A percentile compares a stretch with the other conserved stretches of the same genome.
Evolutionary conservation across 2,329 filamentous ascomycete genomes (phyloP).

Genomic region (Arthrobotrys sinensis): DNA sequence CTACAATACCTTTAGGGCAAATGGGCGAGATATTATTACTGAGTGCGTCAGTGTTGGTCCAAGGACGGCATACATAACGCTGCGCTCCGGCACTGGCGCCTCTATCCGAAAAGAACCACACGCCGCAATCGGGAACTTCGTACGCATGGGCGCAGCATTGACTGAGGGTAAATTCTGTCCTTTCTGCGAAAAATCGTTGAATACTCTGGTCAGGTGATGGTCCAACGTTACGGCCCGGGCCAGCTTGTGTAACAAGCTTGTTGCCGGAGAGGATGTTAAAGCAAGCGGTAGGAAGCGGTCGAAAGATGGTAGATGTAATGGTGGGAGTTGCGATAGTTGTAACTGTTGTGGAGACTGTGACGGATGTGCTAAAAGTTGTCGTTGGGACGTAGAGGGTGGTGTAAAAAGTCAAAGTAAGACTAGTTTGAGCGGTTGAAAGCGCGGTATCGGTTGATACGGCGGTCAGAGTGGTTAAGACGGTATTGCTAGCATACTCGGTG

Average conservation of each 20-base stretch:
- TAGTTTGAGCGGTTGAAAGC: no score
- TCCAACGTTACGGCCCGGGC: background rate
- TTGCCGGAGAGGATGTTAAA: slow-evolving; percentile 11
- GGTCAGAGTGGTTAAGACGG: slow-evolving; percentile 22
- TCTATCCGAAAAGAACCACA: slow-evolving; percentile 5
- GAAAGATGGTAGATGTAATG: background rate
- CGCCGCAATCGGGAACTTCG: background rate
- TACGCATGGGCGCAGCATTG: background rate
- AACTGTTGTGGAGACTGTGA: background rate
- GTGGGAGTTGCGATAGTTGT: slow-evolving; percentile 6
- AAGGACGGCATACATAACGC: background rate
- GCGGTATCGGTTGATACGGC: background rate
- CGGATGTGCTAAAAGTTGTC: slow-evolving; percentile 9
- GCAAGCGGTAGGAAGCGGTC: slow-evolving; percentile 14
- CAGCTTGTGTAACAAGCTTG: slow-evolving; percentile 7
- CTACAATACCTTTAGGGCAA: background rate
- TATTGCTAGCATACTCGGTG: slow-evolving; percentile 4
- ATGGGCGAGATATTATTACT: background rate
- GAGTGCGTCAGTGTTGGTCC: background rate
- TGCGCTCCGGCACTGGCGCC: background rate
- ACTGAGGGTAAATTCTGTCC: background rate
- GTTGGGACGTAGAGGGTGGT: slow-evolving; percentile 6
- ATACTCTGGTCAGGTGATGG: background rate
- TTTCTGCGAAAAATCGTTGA: background rate
- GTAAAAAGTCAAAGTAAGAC: no score